Conservation (phyloP, 176 grass and related monocot species). For the Chloris gayana region DNA sequence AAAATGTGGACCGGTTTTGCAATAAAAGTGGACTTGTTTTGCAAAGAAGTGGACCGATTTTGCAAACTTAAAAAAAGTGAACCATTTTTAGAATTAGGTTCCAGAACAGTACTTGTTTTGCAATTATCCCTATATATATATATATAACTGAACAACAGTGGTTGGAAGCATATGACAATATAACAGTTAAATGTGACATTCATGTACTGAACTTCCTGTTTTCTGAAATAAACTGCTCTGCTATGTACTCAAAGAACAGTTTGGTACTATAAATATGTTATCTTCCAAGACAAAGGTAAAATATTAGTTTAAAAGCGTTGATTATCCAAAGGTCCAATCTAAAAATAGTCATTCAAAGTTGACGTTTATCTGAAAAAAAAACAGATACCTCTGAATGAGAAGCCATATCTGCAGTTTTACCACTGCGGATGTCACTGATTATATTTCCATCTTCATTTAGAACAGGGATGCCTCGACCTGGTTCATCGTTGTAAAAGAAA, state of each 20-base stretch:
- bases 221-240: not conserved
- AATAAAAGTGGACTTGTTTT: too few species aligned
- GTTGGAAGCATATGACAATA: constrained; percentile 17
- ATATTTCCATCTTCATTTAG: constrained; percentile 87
- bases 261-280: not conserved
- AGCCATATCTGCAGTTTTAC: constrained; percentile 58
- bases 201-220: not conserved
- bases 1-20: too few species aligned
- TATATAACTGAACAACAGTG: not conserved
- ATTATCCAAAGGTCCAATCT: not conserved
- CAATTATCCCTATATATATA: too few species aligned
- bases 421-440: constrained; percentile 55
- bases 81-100: too few species aligned
- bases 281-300: not conserved
- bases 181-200: too few species aligned
- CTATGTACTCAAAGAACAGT: not conserved
- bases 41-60: too few species aligned
- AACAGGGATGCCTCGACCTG: constrained; percentile 74
- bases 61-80: too few species aligned
- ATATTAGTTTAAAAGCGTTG: not conserved
- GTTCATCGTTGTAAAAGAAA: constrained; percentile 9
- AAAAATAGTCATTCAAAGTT: not conserved
- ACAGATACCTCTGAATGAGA: constrained; percentile 67
- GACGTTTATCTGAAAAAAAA: constrained; percentile 7
- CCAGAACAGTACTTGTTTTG: too few species aligned